Base-by-base conservation (phyloP, 164 flowering plant species). In the Echeveria elegans region DNA sequence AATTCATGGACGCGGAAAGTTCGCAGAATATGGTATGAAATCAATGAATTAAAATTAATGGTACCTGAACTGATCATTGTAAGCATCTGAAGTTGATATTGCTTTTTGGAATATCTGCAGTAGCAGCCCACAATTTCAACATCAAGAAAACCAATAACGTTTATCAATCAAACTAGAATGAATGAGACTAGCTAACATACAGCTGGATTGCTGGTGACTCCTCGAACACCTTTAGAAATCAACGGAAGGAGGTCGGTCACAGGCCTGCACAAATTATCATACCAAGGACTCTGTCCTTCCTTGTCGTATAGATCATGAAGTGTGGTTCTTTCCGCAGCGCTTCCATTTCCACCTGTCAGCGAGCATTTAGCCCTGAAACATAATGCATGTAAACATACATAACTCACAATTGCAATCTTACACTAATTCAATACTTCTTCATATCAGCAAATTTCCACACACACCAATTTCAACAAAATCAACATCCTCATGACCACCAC, bases 61-160 rank as follows among this genome's bases (percentile, higher is more conserved):
- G 63, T 78, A 91, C 97, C 89, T 85, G 82, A 92, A 94, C 53
- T 94, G 99, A 10, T 87, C 94, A 76, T 92, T 90, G 80, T 94
- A 92, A 34, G 97, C 97, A 80, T 79, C 79, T 58, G 99, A 94
- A 26, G 99, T 76, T 50, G 99, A 94, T 74, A 92, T 94, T 37
- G 99, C 99, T 69, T 94, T 92, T 82, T 94, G 97, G 85, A 94
- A 92, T 66, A 94, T 94, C 99, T 94, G 96, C 77, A 85, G 68
- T 11, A 29, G 69, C 12, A 45, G 26, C 47, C 50, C 12, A 32
- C 45, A 63, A 19, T 72, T 34, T 34, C 18, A 21, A 5, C 47
- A 12, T 69, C 5, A 68, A 10, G 9, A 53, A 23, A 48, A n/a
- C n/a, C n/a, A n/a, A n/a, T n/a, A n/a, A n/a, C n/a, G n/a, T n/a